Evolutionary conservation across 2,329 filamentous ascomycete species (phyloP), one percentile per base, ranked within the genome.

Genomic region (Chrysoporthe austroafricana): DNA sequence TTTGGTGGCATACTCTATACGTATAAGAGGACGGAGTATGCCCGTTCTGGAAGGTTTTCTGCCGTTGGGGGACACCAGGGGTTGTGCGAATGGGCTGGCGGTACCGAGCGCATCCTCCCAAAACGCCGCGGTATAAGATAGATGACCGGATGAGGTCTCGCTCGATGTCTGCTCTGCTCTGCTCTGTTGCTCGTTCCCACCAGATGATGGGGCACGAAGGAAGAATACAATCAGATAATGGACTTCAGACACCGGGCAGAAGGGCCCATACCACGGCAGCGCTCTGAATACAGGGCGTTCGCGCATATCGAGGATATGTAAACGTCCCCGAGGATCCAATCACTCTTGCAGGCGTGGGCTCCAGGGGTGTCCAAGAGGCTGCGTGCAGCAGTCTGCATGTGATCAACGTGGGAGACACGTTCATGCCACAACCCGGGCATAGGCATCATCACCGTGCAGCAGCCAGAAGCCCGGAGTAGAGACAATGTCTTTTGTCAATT

Each of bases 301-400:
- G 34, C 54, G 54, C 54, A 11, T n/a, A 14, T 39, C 54, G 14
- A 39, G 16, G 54, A 32, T 5, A 16, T 39, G 16, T n/a, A 9
- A 26, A 57, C 54, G 16, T 57, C 34, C 54, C 54, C 54, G 54
- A 57, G 16, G 32, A 39, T 14, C 54, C 54, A 57, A 57, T 57
- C 52, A 57, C 14, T n/a, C 13, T 36, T 56, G 52, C 52, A 56
- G 52, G 13, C 52, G 6, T 56, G 52, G 5, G 26, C 26, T 56
- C 13, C 52, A 18, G 4, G n/a, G 13, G 14, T 18, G 44, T 48
- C 26, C 18, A 16, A 54, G 52, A 56, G 52, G 52, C 16, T 9
- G 50, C 21, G 3, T 34, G 54, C 16, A 21, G 54, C 34, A 21
- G 32, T 16, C 54, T 57, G 32, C 54, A 57, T 57, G 26, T 18